phyloP scores from a whole-genome alignment of 2,329 filamentous ascomycete genomes.

The Colletotrichum graminicola region DNA sequence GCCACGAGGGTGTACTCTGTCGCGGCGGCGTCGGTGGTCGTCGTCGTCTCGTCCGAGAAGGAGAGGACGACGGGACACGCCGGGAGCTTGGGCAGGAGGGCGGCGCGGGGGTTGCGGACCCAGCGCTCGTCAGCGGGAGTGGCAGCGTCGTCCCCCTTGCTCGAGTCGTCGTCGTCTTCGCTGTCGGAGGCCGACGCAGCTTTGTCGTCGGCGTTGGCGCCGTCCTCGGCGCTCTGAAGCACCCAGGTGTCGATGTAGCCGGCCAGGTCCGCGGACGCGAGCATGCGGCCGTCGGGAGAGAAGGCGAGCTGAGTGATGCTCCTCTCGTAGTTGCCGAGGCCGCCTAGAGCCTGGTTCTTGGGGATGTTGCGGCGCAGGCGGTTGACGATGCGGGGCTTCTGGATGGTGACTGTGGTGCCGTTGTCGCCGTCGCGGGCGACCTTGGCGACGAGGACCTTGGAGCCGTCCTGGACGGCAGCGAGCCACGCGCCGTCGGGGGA shows the following conservation, averaged over 20 bases:
- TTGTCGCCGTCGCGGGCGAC: conserved; percentile 49
- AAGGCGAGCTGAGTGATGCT: conserved; percentile 82
- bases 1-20: conserved; percentile 64
- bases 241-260: conserved; percentile 92
- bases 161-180: conserved; percentile 51
- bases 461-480: conserved; percentile 72
- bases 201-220: conserved; percentile 51
- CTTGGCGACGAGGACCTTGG: conserved; percentile 66
- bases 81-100: conserved; percentile 76
- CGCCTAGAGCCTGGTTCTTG: conserved; percentile 70
- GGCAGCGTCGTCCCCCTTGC: conserved; percentile 54
- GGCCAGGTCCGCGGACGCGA: conserved; percentile 84
- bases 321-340: conserved; percentile 81
- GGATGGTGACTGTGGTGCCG: conserved; percentile 40
- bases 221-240: conserved; percentile 62
- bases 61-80: conserved; percentile 75
- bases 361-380: conserved; percentile 67
- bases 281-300: conserved; percentile 81
- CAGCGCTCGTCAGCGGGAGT: conserved; percentile 71
- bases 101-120: conserved; percentile 78
- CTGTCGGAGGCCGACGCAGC: conserved; percentile 45
- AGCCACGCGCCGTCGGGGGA: conserved; percentile 80
- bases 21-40: conserved; percentile 43
- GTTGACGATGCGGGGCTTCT: conserved; percentile 58
- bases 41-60: conserved; percentile 67